Evolutionary conservation across 495 filamentous ascomycete genomes (phyloP).

Genomic region (Aspergillus affinis): DNA sequence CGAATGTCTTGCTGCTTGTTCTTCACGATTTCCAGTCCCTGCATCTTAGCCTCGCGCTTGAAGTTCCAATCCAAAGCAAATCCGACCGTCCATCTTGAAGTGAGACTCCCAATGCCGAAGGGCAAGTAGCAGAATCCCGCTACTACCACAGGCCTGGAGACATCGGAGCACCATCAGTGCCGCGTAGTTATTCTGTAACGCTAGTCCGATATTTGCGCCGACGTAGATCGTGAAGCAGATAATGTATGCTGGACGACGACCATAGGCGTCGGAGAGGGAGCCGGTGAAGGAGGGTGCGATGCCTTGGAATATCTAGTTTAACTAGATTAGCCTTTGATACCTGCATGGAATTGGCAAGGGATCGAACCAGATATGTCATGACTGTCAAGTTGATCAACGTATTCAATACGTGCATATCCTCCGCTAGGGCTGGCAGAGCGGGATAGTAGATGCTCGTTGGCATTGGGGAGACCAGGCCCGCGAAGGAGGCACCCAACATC

Average conservation of each 20-base stretch:
- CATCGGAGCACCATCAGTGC: conserved; percentile 51
- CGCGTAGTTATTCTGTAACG: conserved; percentile 41
- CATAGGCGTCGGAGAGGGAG: conserved; percentile 46
- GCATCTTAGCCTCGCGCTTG: conserved; percentile 30
- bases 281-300: conserved; percentile 49
- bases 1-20: conserved; percentile 44
- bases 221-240: conserved; percentile 45
- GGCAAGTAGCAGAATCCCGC: conserved; percentile 51
- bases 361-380: conserved; percentile 42
- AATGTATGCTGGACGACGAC: conserved; percentile 47
- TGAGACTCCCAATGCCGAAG: conserved; percentile 39
- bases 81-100: conserved; percentile 35
- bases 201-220: conserved; percentile 49
- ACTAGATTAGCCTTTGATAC: conserved; percentile 3
- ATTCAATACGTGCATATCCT: conserved; percentile 37
- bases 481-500: conserved; percentile 19
- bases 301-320: conserved; percentile 47
- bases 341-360: not conserved
- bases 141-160: conserved; percentile 49
- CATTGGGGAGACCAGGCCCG: conserved; percentile 34
- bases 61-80: conserved; percentile 45
- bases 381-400: conserved; percentile 47
- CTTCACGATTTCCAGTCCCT: conserved; percentile 31
- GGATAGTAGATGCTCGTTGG: conserved; percentile 48
- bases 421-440: conserved; percentile 34